A percentile compares a stretch with the other conserved stretches of the same genome.
phyloP scores from a whole-genome alignment of 1,284 basidiomycete genomes.

The Sphaerobolus stellatus region DNA sequence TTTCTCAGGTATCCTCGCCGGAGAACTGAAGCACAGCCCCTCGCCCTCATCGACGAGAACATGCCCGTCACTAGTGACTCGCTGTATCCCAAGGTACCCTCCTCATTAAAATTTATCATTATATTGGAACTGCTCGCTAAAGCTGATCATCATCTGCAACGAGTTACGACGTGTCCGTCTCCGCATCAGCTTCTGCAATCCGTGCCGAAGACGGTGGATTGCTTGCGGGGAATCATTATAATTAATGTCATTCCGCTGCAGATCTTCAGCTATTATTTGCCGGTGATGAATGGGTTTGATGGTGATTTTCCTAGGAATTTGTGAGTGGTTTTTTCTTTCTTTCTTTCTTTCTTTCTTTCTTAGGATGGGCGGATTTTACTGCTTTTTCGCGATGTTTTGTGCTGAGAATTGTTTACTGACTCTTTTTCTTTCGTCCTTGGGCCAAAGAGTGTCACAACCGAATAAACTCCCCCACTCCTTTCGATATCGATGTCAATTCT shows the following conservation, averaged over 20 bases:
- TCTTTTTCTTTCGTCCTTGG: slow-evolving; percentile 42
- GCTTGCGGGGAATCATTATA: slow-evolving; percentile 91
- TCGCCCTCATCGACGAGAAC: slow-evolving; percentile 97
- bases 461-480: too few species aligned
- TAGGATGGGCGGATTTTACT: too few species aligned
- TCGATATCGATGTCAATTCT: too few species aligned
- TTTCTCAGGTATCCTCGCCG: slow-evolving; percentile 75
- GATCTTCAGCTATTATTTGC: slow-evolving; percentile 94
- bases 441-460: slow-evolving; percentile 82
- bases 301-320: slow-evolving; percentile 99
- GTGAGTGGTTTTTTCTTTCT: slow-evolving; percentile 52
- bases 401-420: slow-evolving; percentile 10
- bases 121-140: slow-evolving; percentile 83
- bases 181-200: slow-evolving; percentile 78
- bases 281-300: slow-evolving; percentile 93
- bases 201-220: slow-evolving; percentile 93
- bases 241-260: slow-evolving; percentile 98
- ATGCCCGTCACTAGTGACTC: slow-evolving; percentile 98
- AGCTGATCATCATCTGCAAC: slow-evolving; percentile 95
- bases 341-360: too few species aligned
- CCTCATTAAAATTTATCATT: not conserved
- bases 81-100: slow-evolving; percentile 80
- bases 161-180: slow-evolving; percentile 86
- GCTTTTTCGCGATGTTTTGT: too few species aligned
- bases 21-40: slow-evolving; percentile 99